Base-by-base conservation (phyloP, 495 filamentous ascomycete species). In the Staphylotrichum longicolle region DNA sequence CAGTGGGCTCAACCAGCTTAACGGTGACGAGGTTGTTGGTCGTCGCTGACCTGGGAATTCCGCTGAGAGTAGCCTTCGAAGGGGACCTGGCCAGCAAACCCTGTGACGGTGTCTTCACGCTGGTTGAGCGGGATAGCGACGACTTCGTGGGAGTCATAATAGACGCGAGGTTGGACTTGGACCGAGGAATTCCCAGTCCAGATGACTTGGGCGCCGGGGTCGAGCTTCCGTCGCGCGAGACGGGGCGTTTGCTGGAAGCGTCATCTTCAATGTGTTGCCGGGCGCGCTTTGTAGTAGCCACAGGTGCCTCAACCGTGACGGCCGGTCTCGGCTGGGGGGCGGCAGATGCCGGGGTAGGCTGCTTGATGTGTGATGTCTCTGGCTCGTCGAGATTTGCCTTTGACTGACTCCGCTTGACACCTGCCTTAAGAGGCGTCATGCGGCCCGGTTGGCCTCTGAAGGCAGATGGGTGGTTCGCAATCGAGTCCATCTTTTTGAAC, bases 401-500 rank as follows among this genome's bases (percentile, higher is more conserved):
- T 33, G 66, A 69, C 35, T 71, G 68, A 47, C 55, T 67, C 34
- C 68, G 83, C 79, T 94, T 91, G 63, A 92, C 70, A 30, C 82
- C 83, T 54, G 80, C 78, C 42, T 78, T 79, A 42, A 64, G 50
- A 12, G 73, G 57, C 12, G 83, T 82, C 65, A 82, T 78, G 47
- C 85, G 82, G 60, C 75, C 82, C 5, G 81, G 78, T 33, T 84
- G 79, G 15, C 85, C 83, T 41, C 93, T 82, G 79, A 90, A 91
- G 14, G 86, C 80, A 6, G 92, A 94, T 4, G 90, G 77, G 75
- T 97, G 92, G 58, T 85, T 86, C 30, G 83, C 90, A 72, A 97
- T 97, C 10, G 91, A 96, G 66, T 96, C 91, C 92, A 97, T 96
- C 80, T 94, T 97, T 75, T 88, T 91, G 78, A 97, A 97, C 68